phyloP scores from a whole-genome alignment of 495 filamentous ascomycete species.

The Penicillium cinerascens region DNA sequence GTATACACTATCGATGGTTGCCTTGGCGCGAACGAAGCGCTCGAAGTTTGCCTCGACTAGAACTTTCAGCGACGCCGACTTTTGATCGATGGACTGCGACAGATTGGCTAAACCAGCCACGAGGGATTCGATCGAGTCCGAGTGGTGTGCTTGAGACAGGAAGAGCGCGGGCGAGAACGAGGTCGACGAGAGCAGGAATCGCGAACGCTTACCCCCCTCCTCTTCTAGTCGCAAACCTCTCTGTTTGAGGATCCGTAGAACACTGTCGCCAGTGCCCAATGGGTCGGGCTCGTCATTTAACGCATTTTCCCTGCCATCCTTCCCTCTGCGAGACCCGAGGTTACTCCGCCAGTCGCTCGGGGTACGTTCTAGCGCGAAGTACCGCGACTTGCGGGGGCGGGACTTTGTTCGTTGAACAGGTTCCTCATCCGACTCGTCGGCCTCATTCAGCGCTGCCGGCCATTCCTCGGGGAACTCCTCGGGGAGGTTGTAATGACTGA shows the following conservation, averaged over 20 bases:
- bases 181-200: constrained; percentile 90
- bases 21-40: constrained; percentile 91
- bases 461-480: constrained; percentile 78
- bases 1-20: constrained; percentile 97
- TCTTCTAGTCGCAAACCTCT: constrained; percentile 81
- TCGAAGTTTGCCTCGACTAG: constrained; percentile 97
- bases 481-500: constrained; percentile 84
- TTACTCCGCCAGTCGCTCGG: constrained; percentile 64
- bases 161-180: constrained; percentile 91
- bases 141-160: constrained; percentile 83
- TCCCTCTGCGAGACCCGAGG: constrained; percentile 65
- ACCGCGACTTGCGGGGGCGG: constrained; percentile 69
- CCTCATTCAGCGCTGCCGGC: constrained; percentile 76
- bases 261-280: constrained; percentile 73
- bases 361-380: constrained; percentile 75
- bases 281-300: constrained; percentile 91
- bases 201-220: constrained; percentile 75
- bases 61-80: constrained; percentile 91
- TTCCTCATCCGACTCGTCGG: constrained; percentile 66
- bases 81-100: constrained; percentile 89
- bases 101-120: constrained; percentile 77
- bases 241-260: constrained; percentile 74
- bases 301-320: constrained; percentile 67
- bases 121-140: constrained; percentile 74
- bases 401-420: constrained; percentile 44